Percentiles rank a stretch among this genome's conserved stretches.
These are phyloP conservation scores for Rhodotorula graminis DNA, from an alignment of 768 basidiomycete species.

Conservation along the genomic window DNA sequence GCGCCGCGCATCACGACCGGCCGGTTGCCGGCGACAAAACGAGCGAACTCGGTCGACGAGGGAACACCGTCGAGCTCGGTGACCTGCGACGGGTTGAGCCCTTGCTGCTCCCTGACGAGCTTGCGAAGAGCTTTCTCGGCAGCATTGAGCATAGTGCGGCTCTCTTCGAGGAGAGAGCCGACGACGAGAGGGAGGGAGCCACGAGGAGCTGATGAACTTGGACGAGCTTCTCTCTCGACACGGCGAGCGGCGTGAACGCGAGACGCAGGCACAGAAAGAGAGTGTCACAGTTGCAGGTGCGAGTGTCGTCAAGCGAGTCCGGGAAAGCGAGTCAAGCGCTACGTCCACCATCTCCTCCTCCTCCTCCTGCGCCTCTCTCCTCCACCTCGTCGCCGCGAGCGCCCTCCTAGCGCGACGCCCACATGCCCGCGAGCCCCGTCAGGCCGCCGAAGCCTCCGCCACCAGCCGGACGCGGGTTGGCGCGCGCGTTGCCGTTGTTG, in stretches of 20 bases:
- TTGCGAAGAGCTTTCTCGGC: neutral
- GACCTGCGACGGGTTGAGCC: conserved; percentile 15
- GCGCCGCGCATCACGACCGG: conserved; percentile 24
- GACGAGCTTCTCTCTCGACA: too few relatives aligned
- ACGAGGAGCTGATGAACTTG: neutral
- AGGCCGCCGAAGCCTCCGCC: neutral
- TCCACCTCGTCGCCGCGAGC: neutral
- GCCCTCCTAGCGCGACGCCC: neutral
- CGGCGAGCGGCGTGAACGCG: too few relatives aligned
- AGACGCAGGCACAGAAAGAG: too few relatives aligned
- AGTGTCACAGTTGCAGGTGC: too few relatives aligned
- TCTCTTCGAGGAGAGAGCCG: neutral
- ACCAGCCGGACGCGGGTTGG: neutral
- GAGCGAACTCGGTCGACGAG: conserved; percentile 22
- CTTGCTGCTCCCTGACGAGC: conserved; percentile 21
- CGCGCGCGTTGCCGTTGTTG: neutral
- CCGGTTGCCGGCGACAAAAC: conserved; percentile 28
- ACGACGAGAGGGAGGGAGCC: neutral
- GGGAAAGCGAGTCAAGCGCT: too few relatives aligned
- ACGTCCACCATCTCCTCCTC: too few relatives aligned
- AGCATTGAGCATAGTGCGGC: neutral
- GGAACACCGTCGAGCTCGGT: conserved; percentile 24
- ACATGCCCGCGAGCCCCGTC: neutral
- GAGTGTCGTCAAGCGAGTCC: too few relatives aligned
- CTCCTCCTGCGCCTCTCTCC: too few relatives aligned